A percentile compares a stretch with the other conserved stretches of the same genome.
Conservation (phyloP, 2,329 filamentous ascomycete genomes). For the Ascochyta viciae-villosae region DNA sequence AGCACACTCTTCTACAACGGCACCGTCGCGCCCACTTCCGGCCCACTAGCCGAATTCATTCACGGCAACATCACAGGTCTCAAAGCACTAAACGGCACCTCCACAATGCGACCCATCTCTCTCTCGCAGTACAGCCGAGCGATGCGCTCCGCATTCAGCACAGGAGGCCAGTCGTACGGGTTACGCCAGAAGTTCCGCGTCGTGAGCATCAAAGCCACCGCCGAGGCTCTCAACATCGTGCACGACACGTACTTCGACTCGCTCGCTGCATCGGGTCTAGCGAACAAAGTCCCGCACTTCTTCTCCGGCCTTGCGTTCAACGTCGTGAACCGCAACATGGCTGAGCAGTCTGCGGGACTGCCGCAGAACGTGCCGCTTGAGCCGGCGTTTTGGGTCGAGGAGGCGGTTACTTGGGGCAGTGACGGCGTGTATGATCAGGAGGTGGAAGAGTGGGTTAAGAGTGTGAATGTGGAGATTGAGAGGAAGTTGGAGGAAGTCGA, state of each 20-base stretch:
- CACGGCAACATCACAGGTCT: constrained; percentile 15
- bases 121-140: constrained; percentile 17
- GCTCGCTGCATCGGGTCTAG: constrained; percentile 12
- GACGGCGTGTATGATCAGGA: constrained; percentile 18
- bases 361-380: constrained; percentile 19
- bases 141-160: constrained; percentile 20
- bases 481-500: constrained; percentile 55
- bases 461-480: constrained; percentile 59
- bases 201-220: constrained; percentile 17
- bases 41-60: constrained; percentile 18
- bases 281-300: constrained; percentile 20
- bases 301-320: constrained; percentile 29
- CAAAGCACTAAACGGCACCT: constrained; percentile 17
- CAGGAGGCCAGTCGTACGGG: constrained; percentile 20
- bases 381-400: constrained; percentile 29
- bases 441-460: constrained; percentile 45
- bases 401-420: constrained; percentile 22
- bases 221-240: constrained; percentile 21
- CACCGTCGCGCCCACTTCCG: constrained; percentile 18
- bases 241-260: constrained; percentile 26
- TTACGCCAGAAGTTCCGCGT: constrained; percentile 28
- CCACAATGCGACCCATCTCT: constrained; percentile 18
- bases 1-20: constrained; percentile 29
- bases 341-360: constrained; percentile 8
- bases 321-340: constrained; percentile 20